Conservation (phyloP, 1,284 basidiomycete species). For the Puccinia hordei region DNA sequence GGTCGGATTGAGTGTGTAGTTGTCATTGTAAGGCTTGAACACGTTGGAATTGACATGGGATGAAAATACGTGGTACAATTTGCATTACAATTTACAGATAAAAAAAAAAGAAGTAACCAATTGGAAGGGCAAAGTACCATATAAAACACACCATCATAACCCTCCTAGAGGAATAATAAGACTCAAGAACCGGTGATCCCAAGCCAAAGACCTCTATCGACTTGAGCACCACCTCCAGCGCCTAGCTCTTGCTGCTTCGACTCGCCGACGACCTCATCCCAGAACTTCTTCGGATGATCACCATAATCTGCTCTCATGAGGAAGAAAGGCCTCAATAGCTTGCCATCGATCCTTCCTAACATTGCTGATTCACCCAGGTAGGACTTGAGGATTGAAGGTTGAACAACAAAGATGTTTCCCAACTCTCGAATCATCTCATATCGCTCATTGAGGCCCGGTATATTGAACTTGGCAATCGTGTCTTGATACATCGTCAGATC, state of each 20-base stretch:
- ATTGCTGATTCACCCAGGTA: constrained; percentile 84
- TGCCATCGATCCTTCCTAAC: constrained; percentile 84
- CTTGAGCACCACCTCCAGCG: constrained; percentile 1
- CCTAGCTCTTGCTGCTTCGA: constrained; percentile 17
- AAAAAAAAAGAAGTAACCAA: not conserved
- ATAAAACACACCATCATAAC: constrained; percentile 6
- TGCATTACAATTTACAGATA: not conserved
- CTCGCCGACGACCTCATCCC: constrained; percentile 50
- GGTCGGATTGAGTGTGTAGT: too few species aligned
- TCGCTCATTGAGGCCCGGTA: constrained; percentile 82
- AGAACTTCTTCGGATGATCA: constrained; percentile 53
- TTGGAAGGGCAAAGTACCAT: not conserved
- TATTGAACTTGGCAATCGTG: constrained; percentile 74
- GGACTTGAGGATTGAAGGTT: constrained; percentile 85
- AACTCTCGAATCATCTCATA: constrained; percentile 98
- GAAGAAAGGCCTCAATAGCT: constrained; percentile 85
- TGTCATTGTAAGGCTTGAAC: too few species aligned
- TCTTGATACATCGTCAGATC: constrained; percentile 98
- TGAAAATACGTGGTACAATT: not conserved
- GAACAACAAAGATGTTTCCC: constrained; percentile 93
- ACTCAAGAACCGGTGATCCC: constrained; percentile 34
- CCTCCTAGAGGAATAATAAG: constrained; percentile 9
- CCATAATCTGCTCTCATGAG: constrained; percentile 80
- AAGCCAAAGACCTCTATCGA: constrained; percentile 49
- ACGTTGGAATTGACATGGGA: not conserved